Evolutionary conservation across 768 basidiomycete genomes (phyloP), one percentile per base, ranked within the genome.

Genomic region (Boletus rufocinnamomeus): DNA sequence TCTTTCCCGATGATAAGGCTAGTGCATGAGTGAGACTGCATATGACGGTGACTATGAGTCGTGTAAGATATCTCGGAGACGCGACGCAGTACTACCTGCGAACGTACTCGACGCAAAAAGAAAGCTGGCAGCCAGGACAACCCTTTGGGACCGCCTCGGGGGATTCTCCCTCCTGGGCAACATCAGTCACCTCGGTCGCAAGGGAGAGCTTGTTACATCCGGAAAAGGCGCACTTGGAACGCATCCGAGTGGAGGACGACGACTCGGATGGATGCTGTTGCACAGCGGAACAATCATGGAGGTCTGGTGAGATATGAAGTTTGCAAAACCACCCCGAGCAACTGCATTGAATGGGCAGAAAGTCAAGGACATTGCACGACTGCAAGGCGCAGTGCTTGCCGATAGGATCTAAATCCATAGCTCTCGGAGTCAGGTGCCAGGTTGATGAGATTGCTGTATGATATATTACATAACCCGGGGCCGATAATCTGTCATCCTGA

Each of bases 301-400:
- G 66, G 38, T 86, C 83, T 9, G 83, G 80, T 16, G 75, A 65
- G 56, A 85, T 79, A 68, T 94, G 91, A 38, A 80, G 70, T 13
- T 76, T 77, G 75, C 91, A 94, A 72, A 84, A 92, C 57, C 77
- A 70, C 37, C 69, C 69, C 46, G 76, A 66, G 74, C 92, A 93
- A 30, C 66, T 65, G 67, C 92, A 94, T 50, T 73, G 71, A 58
- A 90, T 85, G n/a, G 92, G 92, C 0, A 94, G 79, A 60, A 93
- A 88, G 74, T 93, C 91, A 63, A 87, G 75, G 37, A 77, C 62
- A 53, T 80, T 78, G 77, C 91, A 93, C 17, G 79, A 72, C 10
- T 76, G 50, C 50, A 82, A 61, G n/a, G 86, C 75, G 69, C 91
- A 94, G 62, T 83, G 85, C 46, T 80, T 76, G 54, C 91, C 91